Conservation (phyloP, 179 eudicot species). For the Drosera spatulata region DNA sequence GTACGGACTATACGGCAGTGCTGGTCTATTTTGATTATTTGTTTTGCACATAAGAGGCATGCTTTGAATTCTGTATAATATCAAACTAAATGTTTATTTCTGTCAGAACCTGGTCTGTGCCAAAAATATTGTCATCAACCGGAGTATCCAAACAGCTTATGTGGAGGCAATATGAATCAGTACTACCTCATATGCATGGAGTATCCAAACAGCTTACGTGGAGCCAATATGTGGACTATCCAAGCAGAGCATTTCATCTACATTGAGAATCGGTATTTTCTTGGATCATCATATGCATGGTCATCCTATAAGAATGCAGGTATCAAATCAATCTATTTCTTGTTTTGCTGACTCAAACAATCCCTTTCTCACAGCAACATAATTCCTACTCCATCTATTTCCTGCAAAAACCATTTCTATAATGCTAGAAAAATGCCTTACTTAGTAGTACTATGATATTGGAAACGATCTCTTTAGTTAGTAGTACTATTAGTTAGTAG, state of each 20-base stretch:
- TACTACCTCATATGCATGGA: constrained; percentile 65
- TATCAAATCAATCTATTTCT: no score
- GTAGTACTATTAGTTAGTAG: no score
- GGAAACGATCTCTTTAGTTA: no score
- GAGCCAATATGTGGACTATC: constrained; percentile 64
- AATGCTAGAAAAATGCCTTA: no score
- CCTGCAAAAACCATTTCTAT: no score
- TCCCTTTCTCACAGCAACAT: no score
- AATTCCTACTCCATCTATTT: no score
- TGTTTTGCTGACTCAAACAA: no score
- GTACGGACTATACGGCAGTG: constrained; percentile 13
- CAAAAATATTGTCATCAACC: constrained; percentile 54
- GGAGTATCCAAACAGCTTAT: constrained; percentile 70
- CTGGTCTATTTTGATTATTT: neutral
- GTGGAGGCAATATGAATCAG: constrained; percentile 66
- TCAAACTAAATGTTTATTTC: neutral
- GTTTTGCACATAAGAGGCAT: neutral
- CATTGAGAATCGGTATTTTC: no score
- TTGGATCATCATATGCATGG: no score
- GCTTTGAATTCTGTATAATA: neutral
- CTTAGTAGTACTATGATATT: no score
- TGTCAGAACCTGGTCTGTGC: constrained; percentile 70
- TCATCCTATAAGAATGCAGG: no score
- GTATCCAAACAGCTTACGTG: constrained; percentile 72
- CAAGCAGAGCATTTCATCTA: constrained; percentile 46